Evolutionary conservation across 129 eudicot genomes (phyloP), one percentile per base, ranked within the genome.

Genomic region (Flaveria bidentis): DNA sequence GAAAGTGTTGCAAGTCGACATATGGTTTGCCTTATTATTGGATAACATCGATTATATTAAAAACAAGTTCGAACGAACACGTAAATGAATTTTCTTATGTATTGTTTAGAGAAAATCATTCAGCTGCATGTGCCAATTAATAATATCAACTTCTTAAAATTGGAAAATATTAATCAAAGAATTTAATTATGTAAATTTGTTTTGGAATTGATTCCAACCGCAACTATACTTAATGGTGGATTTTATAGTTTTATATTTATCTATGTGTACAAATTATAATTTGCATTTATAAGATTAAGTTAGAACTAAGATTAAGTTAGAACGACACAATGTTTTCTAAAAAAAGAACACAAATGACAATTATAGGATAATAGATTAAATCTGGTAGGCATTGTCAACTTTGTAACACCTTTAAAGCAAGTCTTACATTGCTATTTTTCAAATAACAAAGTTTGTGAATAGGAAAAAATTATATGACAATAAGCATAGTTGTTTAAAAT

Each of bases 41-140:
- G 67, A 55, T 18, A 16, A 72, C 41, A 55, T 36, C 20, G 18
- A 11, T 53, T 55, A 72, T 5, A 55, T 8, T 67, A 42, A 36
- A 55, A 33, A 16, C 36, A 53, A 26, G 42, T 74, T 61, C 1
- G 18, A 74, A 46, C 6, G 26, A 46, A 42, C 44, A 18, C 26
- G 26, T 9, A 51, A 4, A 25, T 26, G 75, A 9, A 25, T 71
- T 49, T 50, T 50, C 26, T 61, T 61, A 7, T 11, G 36, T 42
- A 20, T 58, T 73, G 6, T 39, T 42, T 2, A 23, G 30, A 60
- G 26, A 26, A 61, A 60, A 61, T 61, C 23, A 45, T 74, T 74
- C 60, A 44, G 25, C 13, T 9, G 26, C 78, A 74, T 74, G 78
- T 60, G 70, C 46, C 78, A 45, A 25, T 26, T 46, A 61, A 61